Conservation (phyloP, 331 rosid genomes). For the Acacia concinna region DNA sequence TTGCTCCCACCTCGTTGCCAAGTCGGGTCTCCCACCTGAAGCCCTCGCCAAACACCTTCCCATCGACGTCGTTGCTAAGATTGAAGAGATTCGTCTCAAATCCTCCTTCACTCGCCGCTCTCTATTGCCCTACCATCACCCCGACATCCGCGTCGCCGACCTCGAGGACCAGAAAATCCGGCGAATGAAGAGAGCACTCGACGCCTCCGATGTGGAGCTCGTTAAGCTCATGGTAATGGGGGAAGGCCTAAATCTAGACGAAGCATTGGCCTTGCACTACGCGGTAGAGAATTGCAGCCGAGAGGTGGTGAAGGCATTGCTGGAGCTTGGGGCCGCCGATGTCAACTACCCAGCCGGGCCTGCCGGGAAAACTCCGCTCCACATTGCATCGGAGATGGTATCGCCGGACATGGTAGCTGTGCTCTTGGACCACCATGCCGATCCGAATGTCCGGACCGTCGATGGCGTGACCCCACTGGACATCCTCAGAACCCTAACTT, state of each 20-base stretch:
- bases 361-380: slow-evolving; percentile 79
- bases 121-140: slow-evolving; percentile 55
- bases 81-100: slow-evolving; percentile 90
- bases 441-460: slow-evolving; percentile 14
- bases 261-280: slow-evolving; percentile 84
- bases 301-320: slow-evolving; percentile 87
- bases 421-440: slow-evolving; percentile 24
- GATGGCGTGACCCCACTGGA: slow-evolving; percentile 50
- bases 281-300: slow-evolving; percentile 94
- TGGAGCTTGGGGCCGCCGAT: slow-evolving; percentile 91
- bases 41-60: slow-evolving; percentile 92
- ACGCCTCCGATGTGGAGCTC: slow-evolving; percentile 89
- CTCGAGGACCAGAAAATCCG: slow-evolving; percentile 93
- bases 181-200: slow-evolving; percentile 82
- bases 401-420: slow-evolving; percentile 33
- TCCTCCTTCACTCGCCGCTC: slow-evolving; percentile 73
- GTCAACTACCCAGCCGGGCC: slow-evolving; percentile 84
- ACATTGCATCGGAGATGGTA: slow-evolving; percentile 52
- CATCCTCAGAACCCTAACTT: slow-evolving; percentile 95
- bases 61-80: slow-evolving; percentile 75
- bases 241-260: slow-evolving; percentile 95
- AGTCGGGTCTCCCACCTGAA: slow-evolving; percentile 90
- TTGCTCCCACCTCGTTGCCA: slow-evolving; percentile 89
- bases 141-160: slow-evolving; percentile 60
- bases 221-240: slow-evolving; percentile 99